phyloP scores from a whole-genome alignment of 257 asterid species.

The Primulina huaijiensis region DNA sequence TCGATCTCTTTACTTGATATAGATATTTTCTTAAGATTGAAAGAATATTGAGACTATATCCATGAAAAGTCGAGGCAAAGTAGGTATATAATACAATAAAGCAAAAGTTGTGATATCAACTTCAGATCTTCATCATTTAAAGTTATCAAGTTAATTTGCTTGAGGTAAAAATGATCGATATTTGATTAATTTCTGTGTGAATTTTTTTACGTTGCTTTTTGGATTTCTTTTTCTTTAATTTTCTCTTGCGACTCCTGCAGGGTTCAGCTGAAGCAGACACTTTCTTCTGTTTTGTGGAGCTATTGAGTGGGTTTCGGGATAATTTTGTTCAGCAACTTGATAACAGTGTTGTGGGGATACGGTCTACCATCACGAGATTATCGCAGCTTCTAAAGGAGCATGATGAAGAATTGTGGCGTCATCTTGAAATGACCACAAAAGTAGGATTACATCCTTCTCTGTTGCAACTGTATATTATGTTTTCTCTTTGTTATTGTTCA shows the following conservation, averaged over 20 bases:
- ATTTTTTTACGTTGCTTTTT: constrained; percentile 8
- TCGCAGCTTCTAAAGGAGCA: constrained; percentile 88
- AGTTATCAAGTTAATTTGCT: constrained; percentile 21
- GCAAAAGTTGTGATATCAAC: not conserved
- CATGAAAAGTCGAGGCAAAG: too few relatives aligned
- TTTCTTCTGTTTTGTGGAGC: constrained; percentile 95
- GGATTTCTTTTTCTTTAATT: constrained; percentile 4
- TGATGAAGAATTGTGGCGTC: constrained; percentile 99
- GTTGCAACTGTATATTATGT: not conserved
- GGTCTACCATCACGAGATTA: constrained; percentile 82
- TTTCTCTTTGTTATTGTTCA: constrained; percentile 14
- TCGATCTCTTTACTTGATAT: too few relatives aligned
- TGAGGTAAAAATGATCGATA: constrained; percentile 18
- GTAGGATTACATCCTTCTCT: constrained; percentile 37
- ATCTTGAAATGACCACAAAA: constrained; percentile 89
- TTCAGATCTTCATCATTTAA: constrained; percentile 9
- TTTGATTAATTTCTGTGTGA: constrained; percentile 24
- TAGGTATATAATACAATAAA: too few relatives aligned
- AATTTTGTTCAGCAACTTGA: constrained; percentile 95
- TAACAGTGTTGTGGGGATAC: constrained; percentile 92
- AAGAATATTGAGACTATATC: too few relatives aligned
- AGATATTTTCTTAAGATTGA: too few relatives aligned
- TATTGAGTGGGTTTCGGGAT: constrained; percentile 90
- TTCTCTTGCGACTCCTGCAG: constrained; percentile 46
- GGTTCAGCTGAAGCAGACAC: constrained; percentile 88